Base-by-base conservation (phyloP, 139 green algal species). In the Nannochloris sp. region DNA sequence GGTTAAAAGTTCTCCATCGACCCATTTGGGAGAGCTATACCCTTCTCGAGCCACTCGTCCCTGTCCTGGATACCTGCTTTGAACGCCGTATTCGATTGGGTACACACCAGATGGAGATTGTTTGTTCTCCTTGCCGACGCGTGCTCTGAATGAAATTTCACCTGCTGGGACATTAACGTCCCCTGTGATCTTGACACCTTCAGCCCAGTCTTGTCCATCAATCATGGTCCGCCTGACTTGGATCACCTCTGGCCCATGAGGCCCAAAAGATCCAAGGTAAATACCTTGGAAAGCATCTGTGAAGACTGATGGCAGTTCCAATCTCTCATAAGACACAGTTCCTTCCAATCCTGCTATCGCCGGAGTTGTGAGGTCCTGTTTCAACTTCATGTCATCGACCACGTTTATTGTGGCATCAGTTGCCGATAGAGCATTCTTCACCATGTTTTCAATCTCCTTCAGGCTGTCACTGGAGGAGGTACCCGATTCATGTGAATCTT, bases 1-100 rank as follows among this genome's bases (percentile, higher is more conserved):
- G 40, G 81, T 46, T 30, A 97, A 74, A 61, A 97, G 84, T 78
- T 97, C 91, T 14, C 91, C 91, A 4, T 96, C 84, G 17, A 96
- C 85, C 89, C 91, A 96, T 46, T 63, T 72, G 29, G 43, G 11
- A 25, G 45, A 29, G 20, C 23, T 28, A 59, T 61, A 73, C 33
- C 72, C 68, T 40, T 77, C 59, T 43, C 58, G 28, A 13, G 91
- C 91, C 3, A 97, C 75, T 44, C 82, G 73, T 28, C 91, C 91
- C 71, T 92, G 62, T 16, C 91, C 91, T 40, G 75, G 76, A 75
- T 93, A 96, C 25, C 83, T 72, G 12, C 66, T 79, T 11, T 67
- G 48, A 23, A 97, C 80, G 49, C 84, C 88, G 63, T 96, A 77
- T 62, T 96, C 83, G 8, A 87, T 78, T 0, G 90, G 87, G 79